Evolutionary conservation across 768 basidiomycete genomes (phyloP), one percentile per base, ranked within the genome.

Genomic region (Cyathus striatus): DNA sequence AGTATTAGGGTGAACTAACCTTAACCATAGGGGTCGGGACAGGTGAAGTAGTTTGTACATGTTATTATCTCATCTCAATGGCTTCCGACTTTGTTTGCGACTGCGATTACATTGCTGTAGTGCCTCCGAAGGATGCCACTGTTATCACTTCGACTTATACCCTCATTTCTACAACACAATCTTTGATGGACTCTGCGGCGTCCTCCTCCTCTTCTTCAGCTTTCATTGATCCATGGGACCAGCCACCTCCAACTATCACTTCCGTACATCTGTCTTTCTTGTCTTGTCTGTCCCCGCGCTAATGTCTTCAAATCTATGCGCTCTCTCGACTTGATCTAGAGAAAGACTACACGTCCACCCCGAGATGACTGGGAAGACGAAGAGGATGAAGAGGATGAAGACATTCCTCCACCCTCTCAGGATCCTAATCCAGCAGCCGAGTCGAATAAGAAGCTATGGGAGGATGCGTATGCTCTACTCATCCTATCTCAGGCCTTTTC

Each of bases 391-490:
- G 53, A 47, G 0, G 54, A 48, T 27, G 44, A 57, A 6, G 63
- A 61, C 43, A 16, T 16, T 37, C 3, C 23, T 4, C 17, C 35
- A 16, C 34, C 17, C 2, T 6, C 23, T 9, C 16, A 22, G n/a
- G n/a, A 34, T 36, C 6, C 41, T 36, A 17, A 45, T 47, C 5
- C 38, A 49, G 1, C 73, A 72, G 32, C 12, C 30, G 17, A 5
- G 64, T 65, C 30, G 66, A 78, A 72, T 23, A 73, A 68, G 54
- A 70, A 64, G 42, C 66, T 87, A 40, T 88, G 86, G 86, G 73
- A 80, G 45, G 70, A 78, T 50, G 86, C 86, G 86, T 87, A 56
- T 64, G 83, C 70, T 24, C 10, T 23, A 30, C 40, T 38, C 23
- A 21, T 37, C 16, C 20, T 47, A 26, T 17, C 46, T 25, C 14